Evolutionary conservation across 2,329 filamentous ascomycete species (phyloP).

Genomic region (Aspergillus niger): DNA sequence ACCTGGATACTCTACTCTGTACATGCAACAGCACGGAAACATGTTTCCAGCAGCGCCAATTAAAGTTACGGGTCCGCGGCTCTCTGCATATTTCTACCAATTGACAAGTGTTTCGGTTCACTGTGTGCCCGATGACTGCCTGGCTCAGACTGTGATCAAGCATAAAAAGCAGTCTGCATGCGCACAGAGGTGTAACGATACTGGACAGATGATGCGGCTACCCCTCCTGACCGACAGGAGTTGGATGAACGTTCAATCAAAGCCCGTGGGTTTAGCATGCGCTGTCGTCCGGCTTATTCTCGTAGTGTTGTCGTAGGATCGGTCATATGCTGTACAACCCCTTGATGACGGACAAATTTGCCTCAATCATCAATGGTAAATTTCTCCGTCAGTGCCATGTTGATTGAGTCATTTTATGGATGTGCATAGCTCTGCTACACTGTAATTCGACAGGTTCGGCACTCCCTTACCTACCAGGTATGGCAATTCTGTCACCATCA

Average conservation of each 20-base stretch:
- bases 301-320: neutral
- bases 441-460: neutral
- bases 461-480: neutral
- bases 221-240: neutral
- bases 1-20: neutral
- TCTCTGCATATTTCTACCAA: slow-evolving; percentile 8
- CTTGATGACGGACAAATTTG: neutral
- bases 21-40: neutral
- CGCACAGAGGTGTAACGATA: neutral
- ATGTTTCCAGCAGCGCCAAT: neutral
- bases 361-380: neutral
- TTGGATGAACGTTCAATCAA: neutral
- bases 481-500: neutral
- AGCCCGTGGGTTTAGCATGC: neutral
- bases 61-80: neutral
- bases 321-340: neutral
- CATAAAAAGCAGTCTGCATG: neutral
- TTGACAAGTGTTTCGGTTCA: neutral
- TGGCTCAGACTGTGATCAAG: neutral
- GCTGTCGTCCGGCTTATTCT: neutral
- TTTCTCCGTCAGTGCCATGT: neutral
- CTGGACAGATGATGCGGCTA: neutral
- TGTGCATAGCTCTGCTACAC: neutral
- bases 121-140: neutral
- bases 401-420: neutral